phyloP scores from a whole-genome alignment of 2,329 filamentous ascomycete species.

The Elsinoe australis region DNA sequence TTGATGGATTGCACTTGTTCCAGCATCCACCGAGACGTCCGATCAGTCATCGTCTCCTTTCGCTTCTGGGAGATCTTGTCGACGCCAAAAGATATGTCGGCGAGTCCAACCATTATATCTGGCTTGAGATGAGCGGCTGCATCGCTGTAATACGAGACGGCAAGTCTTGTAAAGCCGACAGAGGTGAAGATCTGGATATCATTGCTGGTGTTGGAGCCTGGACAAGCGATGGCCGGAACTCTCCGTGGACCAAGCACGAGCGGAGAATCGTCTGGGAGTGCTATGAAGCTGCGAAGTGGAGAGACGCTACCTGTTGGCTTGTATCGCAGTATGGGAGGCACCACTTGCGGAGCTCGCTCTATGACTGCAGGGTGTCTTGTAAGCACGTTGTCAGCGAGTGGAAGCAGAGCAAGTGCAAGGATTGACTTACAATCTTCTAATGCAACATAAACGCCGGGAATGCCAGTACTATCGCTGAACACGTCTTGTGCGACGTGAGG shows the following conservation, averaged over 20 bases:
- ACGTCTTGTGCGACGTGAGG: constrained; percentile 88
- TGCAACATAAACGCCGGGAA: constrained; percentile 68
- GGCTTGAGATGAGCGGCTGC: constrained; percentile 60
- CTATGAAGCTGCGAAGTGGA: constrained; percentile 68
- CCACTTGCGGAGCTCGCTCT: constrained; percentile 47
- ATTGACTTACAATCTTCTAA: constrained; percentile 78
- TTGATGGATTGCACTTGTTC: constrained; percentile 48
- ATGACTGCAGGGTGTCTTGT: constrained; percentile 49
- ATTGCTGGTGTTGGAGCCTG: constrained; percentile 50
- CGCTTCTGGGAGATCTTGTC: constrained; percentile 50
- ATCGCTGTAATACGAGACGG: constrained; percentile 59
- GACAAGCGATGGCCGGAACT: constrained; percentile 64
- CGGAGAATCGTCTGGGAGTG: constrained; percentile 56
- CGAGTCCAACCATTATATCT: constrained; percentile 71
- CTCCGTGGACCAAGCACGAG: constrained; percentile 72
- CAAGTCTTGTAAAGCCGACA: constrained; percentile 69
- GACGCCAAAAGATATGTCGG: constrained; percentile 60
- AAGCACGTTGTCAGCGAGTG: constrained; percentile 27
- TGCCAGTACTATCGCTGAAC: constrained; percentile 54
- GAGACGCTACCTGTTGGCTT: constrained; percentile 39
- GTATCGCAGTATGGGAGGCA: constrained; percentile 48
- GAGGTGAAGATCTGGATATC: constrained; percentile 75
- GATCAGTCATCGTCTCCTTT: constrained; percentile 72
- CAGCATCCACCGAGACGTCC: constrained; percentile 74
- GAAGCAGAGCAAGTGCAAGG: background rate